Evolutionary conservation across 805 yeast genomes (phyloP).

Genomic region (Millerozyma acaciae): DNA sequence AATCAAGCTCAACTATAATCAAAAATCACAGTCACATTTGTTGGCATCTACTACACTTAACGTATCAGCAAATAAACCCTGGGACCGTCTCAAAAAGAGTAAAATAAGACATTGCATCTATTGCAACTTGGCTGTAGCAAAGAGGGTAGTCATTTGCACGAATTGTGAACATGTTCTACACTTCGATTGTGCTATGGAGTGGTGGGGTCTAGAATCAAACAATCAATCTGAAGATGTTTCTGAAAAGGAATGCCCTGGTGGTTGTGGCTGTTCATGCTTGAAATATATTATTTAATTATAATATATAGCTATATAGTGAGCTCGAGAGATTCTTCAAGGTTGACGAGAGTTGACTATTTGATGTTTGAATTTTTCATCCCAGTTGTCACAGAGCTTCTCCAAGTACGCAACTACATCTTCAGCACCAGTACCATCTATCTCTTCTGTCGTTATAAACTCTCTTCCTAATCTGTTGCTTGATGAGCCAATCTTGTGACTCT

Average conservation of each 20-base stretch:
- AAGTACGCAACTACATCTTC: conserved; percentile 65
- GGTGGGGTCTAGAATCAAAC: conserved; percentile 62
- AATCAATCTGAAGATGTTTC: conserved; percentile 13
- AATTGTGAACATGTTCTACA: conserved; percentile 79
- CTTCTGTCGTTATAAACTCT: conserved; percentile 55
- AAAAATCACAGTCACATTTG: conserved; percentile 16
- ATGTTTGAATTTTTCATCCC: conserved; percentile 72
- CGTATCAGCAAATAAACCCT: conserved; percentile 21
- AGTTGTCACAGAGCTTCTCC: conserved; percentile 51
- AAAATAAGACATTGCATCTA: conserved; percentile 51
- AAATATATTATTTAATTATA: conserved; percentile 15
- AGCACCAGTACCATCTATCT: conserved; percentile 61
- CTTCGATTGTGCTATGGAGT: conserved; percentile 68
- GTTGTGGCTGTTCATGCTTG: conserved; percentile 78
- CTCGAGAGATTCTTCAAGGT: conserved; percentile 12
- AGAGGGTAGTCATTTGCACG: conserved; percentile 63
- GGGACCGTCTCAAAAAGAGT: conserved; percentile 27
- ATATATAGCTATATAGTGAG: conserved; percentile 1
- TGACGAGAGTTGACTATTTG: conserved; percentile 60
- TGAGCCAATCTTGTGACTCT: conserved; percentile 63
- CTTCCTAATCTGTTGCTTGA: conserved; percentile 62
- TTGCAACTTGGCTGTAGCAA: conserved; percentile 59
- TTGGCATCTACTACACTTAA: conserved; percentile 24
- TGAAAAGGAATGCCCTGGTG: conserved; percentile 63
- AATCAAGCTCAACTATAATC: conserved; percentile 14